Conservation (phyloP, 768 basidiomycete genomes). For the Calocera cornea region DNA sequence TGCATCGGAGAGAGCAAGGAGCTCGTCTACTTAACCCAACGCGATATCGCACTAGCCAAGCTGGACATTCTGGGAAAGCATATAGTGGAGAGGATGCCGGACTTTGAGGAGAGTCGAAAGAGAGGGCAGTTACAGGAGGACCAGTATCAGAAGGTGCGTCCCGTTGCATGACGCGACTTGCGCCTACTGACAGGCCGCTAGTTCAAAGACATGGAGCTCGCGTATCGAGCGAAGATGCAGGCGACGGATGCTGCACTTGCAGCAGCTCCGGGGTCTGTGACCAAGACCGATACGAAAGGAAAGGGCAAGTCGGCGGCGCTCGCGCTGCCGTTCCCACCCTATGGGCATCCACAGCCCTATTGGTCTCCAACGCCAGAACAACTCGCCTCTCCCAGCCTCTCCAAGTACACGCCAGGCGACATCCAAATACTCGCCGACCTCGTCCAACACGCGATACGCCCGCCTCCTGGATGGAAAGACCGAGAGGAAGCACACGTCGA, state of each 20-base stretch:
- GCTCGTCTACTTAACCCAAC: neutral
- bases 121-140: conserved; percentile 1
- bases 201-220: neutral
- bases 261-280: neutral
- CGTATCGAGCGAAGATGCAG: conserved; percentile 4
- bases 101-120: neutral
- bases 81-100: neutral
- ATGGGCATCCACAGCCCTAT: neutral
- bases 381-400: neutral
- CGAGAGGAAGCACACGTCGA: neutral
- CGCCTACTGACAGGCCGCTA: neutral
- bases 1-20: conserved; percentile 1
- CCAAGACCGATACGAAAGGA: neutral
- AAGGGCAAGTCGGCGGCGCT: neutral
- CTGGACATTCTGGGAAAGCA: neutral
- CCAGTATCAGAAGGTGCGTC: conserved; percentile 4
- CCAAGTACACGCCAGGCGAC: neutral
- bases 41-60: neutral
- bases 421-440: neutral
- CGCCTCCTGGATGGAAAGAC: neutral
- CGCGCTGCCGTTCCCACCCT: neutral
- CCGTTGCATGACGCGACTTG: neutral
- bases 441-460: neutral
- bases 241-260: neutral
- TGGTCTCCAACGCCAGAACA: neutral